These are phyloP conservation scores for Vitellaria paradoxa DNA, from an alignment of 179 eudicot species.

Conservation along the genomic window DNA sequence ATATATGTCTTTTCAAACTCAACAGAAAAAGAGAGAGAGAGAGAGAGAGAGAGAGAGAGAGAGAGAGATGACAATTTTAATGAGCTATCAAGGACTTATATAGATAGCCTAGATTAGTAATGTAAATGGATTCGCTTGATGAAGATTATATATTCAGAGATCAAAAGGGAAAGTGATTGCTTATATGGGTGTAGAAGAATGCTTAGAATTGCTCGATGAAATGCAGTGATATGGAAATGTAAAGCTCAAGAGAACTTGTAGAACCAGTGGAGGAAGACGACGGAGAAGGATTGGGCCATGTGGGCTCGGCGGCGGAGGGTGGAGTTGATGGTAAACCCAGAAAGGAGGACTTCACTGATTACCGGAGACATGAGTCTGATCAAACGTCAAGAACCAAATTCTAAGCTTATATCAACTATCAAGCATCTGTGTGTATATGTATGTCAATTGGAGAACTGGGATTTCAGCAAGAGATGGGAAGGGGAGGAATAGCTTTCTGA, in stretches of 20 bases:
- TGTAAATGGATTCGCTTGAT: neutral
- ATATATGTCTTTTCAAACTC: neutral
- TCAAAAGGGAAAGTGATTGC: constrained; percentile 9
- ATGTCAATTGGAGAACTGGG: too few species aligned
- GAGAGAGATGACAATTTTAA: too few species aligned
- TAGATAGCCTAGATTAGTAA: too few species aligned
- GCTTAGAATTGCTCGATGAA: too few species aligned
- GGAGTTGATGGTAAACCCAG: constrained; percentile 55
- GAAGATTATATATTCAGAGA: neutral
- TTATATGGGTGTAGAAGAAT: too few species aligned
- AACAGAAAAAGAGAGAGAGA: too few species aligned
- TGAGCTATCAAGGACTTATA: neutral
- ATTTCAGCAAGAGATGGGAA: neutral
- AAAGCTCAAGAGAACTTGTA: constrained; percentile 34
- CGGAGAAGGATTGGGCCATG: constrained; percentile 35
- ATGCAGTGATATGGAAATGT: neutral
- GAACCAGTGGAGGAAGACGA: constrained; percentile 49
- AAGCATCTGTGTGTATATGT: too few species aligned
- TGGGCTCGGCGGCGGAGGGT: constrained; percentile 59
- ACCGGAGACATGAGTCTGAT: constrained; percentile 53
- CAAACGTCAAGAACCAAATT: constrained; percentile 10
- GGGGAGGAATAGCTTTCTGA: neutral
- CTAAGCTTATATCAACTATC: too few species aligned
- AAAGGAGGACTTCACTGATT: constrained; percentile 62
- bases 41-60: neutral